A percentile compares a stretch with the other conserved stretches of the same genome.
Conservation (phyloP, 2,329 filamentous ascomycete species). For the Ambrosiella beaveri region DNA sequence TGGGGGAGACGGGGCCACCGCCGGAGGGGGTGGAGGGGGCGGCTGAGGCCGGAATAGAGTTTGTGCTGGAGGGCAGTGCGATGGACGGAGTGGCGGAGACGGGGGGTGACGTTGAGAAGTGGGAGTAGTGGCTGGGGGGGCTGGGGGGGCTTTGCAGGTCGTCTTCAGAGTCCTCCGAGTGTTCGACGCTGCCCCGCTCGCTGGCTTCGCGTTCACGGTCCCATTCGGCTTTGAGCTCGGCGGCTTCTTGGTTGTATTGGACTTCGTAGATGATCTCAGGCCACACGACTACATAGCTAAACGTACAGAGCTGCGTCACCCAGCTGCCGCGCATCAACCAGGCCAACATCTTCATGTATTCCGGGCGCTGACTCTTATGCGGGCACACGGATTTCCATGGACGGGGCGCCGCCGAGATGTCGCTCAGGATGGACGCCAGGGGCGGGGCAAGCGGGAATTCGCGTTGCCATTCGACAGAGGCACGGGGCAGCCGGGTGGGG, state of each 20-base stretch:
- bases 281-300: slow-evolving; percentile 73
- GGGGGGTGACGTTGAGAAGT: background rate
- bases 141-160: background rate
- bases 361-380: slow-evolving; percentile 56
- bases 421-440: slow-evolving; percentile 71
- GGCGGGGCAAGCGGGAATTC: slow-evolving; percentile 71
- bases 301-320: slow-evolving; percentile 85
- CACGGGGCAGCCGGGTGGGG: slow-evolving; percentile 49
- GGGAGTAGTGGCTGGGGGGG: background rate
- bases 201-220: background rate
- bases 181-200: slow-evolving; percentile 1
- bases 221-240: slow-evolving; percentile 31
- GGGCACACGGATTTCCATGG: slow-evolving; percentile 74
- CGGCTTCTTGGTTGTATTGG: slow-evolving; percentile 50
- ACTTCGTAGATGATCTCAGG: slow-evolving; percentile 71
- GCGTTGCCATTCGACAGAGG: slow-evolving; percentile 54
- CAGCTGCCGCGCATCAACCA: slow-evolving; percentile 87
- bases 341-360: slow-evolving; percentile 78
- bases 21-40: slow-evolving; percentile 2
- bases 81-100: slow-evolving; percentile 1
- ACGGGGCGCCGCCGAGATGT: slow-evolving; percentile 62
- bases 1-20: background rate
- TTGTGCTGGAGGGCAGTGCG: background rate
- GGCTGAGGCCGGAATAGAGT: background rate
- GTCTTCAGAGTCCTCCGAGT: slow-evolving; percentile 15